A percentile compares a stretch with the other conserved stretches of the same genome.
These are phyloP conservation scores for Discostella stelligeroides DNA, from an alignment of 108 stramenopile genomes.

Conservation along the genomic window DNA sequence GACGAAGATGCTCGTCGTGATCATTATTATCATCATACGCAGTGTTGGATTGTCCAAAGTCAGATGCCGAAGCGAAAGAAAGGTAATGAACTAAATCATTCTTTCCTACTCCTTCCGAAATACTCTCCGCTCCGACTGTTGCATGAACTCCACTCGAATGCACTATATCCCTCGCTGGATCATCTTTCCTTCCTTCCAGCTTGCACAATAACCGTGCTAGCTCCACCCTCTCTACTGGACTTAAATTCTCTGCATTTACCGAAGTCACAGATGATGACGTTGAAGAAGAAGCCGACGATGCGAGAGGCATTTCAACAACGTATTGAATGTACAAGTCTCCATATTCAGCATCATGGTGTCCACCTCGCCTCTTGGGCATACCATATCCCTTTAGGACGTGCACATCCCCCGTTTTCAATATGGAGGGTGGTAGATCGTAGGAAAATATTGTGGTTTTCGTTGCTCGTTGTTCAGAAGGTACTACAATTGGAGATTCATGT, in stretches of 20 bases:
- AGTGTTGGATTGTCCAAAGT: slow-evolving; percentile 52
- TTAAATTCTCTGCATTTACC: slow-evolving; percentile 29
- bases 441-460: slow-evolving; percentile 8
- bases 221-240: slow-evolving; percentile 51
- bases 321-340: slow-evolving; percentile 88
- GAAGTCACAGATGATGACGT: background rate
- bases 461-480: too few species aligned
- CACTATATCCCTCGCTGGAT: background rate
- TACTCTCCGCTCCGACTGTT: background rate
- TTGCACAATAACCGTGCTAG: slow-evolving; percentile 59
- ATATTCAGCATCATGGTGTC: slow-evolving; percentile 32
- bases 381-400: slow-evolving; percentile 83
- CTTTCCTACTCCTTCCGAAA: background rate
- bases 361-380: slow-evolving; percentile 61
- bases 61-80: slow-evolving; percentile 30
- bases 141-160: background rate
- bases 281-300: slow-evolving; percentile 1
- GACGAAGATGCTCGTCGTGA: slow-evolving; percentile 26
- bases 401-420: slow-evolving; percentile 76
- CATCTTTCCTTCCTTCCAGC: slow-evolving; percentile 51
- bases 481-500: background rate
- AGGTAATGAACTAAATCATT: slow-evolving; percentile 34
- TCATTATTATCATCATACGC: background rate
- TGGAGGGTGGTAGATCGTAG: slow-evolving; percentile 25
- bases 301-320: slow-evolving; percentile 66